Percentiles rank a stretch among this genome's conserved stretches.
Conservation (phyloP, 2,329 filamentous ascomycete species). For the Xylariomycetidae sp. region DNA sequence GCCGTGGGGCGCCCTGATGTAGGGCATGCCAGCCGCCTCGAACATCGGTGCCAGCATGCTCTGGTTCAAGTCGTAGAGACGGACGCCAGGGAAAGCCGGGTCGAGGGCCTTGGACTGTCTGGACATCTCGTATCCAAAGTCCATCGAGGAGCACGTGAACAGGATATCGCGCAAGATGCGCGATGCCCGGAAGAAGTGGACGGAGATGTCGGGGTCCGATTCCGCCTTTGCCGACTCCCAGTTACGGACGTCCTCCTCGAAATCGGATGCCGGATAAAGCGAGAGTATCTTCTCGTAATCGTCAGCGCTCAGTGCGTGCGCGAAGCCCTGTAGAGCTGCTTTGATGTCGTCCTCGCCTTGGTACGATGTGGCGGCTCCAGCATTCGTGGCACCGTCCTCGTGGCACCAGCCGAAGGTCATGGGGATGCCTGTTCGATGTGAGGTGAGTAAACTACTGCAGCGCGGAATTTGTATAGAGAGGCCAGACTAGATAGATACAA, state of each 20-base stretch:
- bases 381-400: constrained; percentile 24
- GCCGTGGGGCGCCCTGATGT: constrained; percentile 16
- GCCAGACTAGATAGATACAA: no score
- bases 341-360: constrained; percentile 22
- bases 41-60: constrained; percentile 23
- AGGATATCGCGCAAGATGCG: constrained; percentile 16
- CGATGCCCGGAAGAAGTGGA: constrained; percentile 13
- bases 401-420: constrained; percentile 22
- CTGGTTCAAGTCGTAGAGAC: constrained; percentile 24
- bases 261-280: constrained; percentile 20
- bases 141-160: constrained; percentile 17
- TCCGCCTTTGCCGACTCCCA: constrained; percentile 15
- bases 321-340: constrained; percentile 11
- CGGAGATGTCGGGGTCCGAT: constrained; percentile 11
- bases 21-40: constrained; percentile 18
- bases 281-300: constrained; percentile 21
- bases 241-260: constrained; percentile 13
- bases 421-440: constrained; percentile 17
- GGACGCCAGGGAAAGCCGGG: constrained; percentile 12
- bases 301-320: constrained; percentile 16
- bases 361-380: constrained; percentile 14
- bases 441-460: no score
- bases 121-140: constrained; percentile 14
- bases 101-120: constrained; percentile 10
- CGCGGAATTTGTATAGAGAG: no score